Conservation (phyloP, 2,329 filamentous ascomycete species). For the Nothomitra cinnamomea region DNA sequence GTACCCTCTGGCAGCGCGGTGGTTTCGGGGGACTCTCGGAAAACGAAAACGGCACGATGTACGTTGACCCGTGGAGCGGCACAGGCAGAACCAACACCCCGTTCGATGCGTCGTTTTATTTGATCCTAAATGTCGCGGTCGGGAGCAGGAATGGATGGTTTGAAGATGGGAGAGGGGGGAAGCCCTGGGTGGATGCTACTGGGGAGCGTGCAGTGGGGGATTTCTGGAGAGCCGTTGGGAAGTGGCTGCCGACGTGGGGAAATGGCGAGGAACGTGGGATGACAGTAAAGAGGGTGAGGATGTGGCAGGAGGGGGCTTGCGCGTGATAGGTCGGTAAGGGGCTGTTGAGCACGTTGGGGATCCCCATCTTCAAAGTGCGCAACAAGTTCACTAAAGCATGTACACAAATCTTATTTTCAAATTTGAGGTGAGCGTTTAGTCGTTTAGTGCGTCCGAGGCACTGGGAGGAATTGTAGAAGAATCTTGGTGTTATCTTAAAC, state of each 20-base stretch:
- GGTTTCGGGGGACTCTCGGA: too few species aligned
- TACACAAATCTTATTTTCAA: too few species aligned
- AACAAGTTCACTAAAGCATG: too few species aligned
- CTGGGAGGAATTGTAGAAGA: too few species aligned
- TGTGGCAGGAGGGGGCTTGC: background rate
- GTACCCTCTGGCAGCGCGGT: too few species aligned
- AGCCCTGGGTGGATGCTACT: background rate
- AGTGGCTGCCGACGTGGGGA: background rate
- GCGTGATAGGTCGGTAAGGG: too few species aligned
- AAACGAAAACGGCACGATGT: slow-evolving; percentile 26
- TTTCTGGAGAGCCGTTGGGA: background rate
- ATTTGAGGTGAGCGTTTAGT: too few species aligned
- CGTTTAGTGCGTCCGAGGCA: too few species aligned
- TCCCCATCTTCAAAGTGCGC: too few species aligned
- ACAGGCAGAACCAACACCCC: slow-evolving; percentile 25
- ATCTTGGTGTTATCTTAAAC: too few species aligned
- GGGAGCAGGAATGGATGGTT: slow-evolving; percentile 34
- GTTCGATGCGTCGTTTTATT: slow-evolving; percentile 34
- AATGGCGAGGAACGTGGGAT: background rate
- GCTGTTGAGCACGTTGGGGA: too few species aligned
- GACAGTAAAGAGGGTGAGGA: background rate
- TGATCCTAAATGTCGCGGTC: slow-evolving; percentile 35
- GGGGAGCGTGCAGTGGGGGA: background rate
- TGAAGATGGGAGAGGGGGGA: background rate
- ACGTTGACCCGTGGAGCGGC: slow-evolving; percentile 32